Evolutionary conservation across 192 early-diverging fungal species (phyloP).

Genomic region (Phlyctochytrium planicorne): DNA sequence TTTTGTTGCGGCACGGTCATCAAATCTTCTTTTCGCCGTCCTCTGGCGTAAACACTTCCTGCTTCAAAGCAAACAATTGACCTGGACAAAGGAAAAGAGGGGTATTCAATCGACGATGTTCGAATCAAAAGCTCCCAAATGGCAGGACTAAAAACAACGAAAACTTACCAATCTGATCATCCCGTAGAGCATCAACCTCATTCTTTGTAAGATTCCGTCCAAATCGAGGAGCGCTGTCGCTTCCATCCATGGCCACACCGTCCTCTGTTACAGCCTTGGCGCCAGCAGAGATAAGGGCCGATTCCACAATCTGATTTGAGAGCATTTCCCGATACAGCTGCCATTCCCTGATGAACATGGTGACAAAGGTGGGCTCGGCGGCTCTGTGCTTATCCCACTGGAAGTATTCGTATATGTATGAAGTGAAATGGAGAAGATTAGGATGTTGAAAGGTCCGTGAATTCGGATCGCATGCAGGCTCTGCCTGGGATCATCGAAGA

Average conservation of each 20-base stretch:
- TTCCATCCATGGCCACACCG: too few relatives aligned
- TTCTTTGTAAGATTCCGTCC: conserved; percentile 1
- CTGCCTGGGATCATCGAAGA: too few relatives aligned
- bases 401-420: too few relatives aligned
- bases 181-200: conserved; percentile 12
- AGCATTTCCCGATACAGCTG: conserved; percentile 12
- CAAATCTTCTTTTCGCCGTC: conserved; percentile 6
- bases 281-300: neutral
- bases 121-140: too few relatives aligned
- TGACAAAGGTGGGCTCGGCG: neutral
- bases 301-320: conserved; percentile 1
- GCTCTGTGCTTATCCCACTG: conserved; percentile 17
- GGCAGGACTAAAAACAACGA: too few relatives aligned
- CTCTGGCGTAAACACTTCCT: conserved; percentile 17
- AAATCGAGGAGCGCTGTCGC: neutral
- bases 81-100: too few relatives aligned
- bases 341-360: conserved; percentile 20
- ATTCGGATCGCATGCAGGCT: too few relatives aligned
- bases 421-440: too few relatives aligned
- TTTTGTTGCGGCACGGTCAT: too few relatives aligned
- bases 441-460: too few relatives aligned
- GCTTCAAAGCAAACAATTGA: conserved; percentile 24
- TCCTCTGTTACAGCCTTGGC: neutral
- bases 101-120: too few relatives aligned
- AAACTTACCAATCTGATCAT: conserved; percentile 26